A percentile compares a stretch with the other conserved stretches of the same genome.
phyloP scores from a whole-genome alignment of 1,139 yeast genomes.

The Lodderomyces margitis region DNA sequence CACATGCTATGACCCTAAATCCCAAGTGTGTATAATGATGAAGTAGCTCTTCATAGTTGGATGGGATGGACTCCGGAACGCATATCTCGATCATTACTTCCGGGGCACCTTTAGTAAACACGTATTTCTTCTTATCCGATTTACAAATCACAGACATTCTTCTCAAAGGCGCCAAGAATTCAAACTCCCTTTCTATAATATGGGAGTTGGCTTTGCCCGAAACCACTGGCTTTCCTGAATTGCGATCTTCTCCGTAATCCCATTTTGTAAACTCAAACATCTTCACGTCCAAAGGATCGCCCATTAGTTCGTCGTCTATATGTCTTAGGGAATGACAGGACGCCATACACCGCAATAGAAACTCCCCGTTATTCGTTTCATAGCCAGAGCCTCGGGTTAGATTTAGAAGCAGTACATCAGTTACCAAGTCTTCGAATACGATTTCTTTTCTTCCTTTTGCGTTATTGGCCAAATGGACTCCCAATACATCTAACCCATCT shows the following conservation, averaged over 20 bases:
- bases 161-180: conserved; percentile 79
- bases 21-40: conserved; percentile 91
- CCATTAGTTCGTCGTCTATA: conserved; percentile 77
- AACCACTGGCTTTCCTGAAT: conserved; percentile 26
- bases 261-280: conserved; percentile 91
- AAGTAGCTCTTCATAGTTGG: conserved; percentile 67
- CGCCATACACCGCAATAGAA: conserved; percentile 57
- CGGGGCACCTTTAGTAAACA: conserved; percentile 94
- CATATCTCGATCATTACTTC: conserved; percentile 89
- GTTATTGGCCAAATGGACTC: conserved; percentile 66
- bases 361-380: conserved; percentile 31
- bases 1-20: conserved; percentile 93
- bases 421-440: conserved; percentile 47
- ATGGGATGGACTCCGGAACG: conserved; percentile 65
- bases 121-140: conserved; percentile 29
- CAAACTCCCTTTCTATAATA: conserved; percentile 70
- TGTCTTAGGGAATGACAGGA: conserved; percentile 84
- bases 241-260: conserved; percentile 63
- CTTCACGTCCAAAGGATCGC: conserved; percentile 90
- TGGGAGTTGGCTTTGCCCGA: conserved; percentile 33
- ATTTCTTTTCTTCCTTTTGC: conserved; percentile 52
- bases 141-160: conserved; percentile 81
- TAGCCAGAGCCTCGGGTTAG: conserved; percentile 15
- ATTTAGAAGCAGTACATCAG: conserved; percentile 21
- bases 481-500: conserved; percentile 91